Evolutionary conservation across 768 basidiomycete genomes (phyloP).

Genomic region (Calvatia gigantea): DNA sequence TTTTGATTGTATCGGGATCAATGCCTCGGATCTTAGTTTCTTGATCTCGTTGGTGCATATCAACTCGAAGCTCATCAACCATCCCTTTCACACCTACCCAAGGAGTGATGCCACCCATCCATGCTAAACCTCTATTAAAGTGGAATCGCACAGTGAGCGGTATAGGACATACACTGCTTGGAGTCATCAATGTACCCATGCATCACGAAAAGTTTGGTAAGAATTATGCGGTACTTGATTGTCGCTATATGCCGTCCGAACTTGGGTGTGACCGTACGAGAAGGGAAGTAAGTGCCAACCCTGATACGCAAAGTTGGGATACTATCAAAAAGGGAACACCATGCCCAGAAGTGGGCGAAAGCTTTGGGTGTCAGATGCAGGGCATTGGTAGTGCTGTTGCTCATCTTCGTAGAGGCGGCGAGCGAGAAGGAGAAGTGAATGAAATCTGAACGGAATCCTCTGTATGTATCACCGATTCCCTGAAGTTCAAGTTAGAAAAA

Average conservation of each 20-base stretch:
- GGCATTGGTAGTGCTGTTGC: constrained; percentile 18
- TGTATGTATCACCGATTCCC: constrained; percentile 69
- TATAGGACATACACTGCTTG: constrained; percentile 45
- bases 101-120: constrained; percentile 73
- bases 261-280: constrained; percentile 74
- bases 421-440: constrained; percentile 90
- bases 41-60: constrained; percentile 90
- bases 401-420: constrained; percentile 52
- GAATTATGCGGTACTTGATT: constrained; percentile 80
- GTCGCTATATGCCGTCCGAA: constrained; percentile 87
- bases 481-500: constrained; percentile 15
- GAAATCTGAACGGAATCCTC: constrained; percentile 89
- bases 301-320: constrained; percentile 79
- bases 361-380: constrained; percentile 83
- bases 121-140: constrained; percentile 39
- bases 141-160: background rate
- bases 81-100: constrained; percentile 85
- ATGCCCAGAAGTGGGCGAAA: constrained; percentile 88
- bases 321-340: constrained; percentile 86
- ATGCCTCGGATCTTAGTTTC: constrained; percentile 63
- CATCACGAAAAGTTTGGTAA: constrained; percentile 77
- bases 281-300: constrained; percentile 80
- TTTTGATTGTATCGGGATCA: constrained; percentile 53
- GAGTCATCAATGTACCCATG: constrained; percentile 86
- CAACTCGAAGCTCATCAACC: constrained; percentile 78